These are phyloP conservation scores for Penicillium crystallinum DNA, from an alignment of 495 filamentous ascomycete species.

Conservation along the genomic window DNA sequence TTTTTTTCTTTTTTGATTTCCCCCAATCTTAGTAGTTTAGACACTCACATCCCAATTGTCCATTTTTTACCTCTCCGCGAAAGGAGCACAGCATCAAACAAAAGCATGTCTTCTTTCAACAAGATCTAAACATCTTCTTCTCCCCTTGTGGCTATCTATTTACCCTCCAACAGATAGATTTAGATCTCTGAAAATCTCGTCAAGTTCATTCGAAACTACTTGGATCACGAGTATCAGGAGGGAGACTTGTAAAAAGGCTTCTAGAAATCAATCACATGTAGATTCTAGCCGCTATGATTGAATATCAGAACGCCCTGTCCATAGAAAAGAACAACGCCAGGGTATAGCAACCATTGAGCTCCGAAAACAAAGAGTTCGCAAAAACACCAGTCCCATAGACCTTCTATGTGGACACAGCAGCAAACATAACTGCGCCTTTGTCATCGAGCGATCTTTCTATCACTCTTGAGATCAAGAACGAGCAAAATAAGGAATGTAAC, in stretches of 20 bases:
- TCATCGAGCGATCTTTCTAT: not conserved
- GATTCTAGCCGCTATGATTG: not conserved
- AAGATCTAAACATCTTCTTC: constrained; percentile 5
- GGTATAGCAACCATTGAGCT: constrained; percentile 2
- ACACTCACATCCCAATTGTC: constrained; percentile 35
- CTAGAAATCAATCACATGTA: not conserved
- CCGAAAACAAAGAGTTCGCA: not conserved
- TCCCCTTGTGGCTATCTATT: not conserved
- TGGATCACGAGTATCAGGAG: not conserved
- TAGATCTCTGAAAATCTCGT: constrained; percentile 1
- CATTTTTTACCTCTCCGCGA: constrained; percentile 23
- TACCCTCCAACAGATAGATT: not conserved
- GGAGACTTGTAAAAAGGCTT: not conserved
- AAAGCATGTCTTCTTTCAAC: constrained; percentile 23
- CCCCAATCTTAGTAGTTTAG: constrained; percentile 41
- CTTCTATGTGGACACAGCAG: not conserved
- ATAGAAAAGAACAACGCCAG: not conserved
- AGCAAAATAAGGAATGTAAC: too few species aligned
- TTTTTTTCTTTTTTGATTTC: constrained; percentile 30
- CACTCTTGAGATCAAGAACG: not conserved
- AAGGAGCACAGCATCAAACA: constrained; percentile 14
- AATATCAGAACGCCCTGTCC: not conserved
- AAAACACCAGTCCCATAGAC: not conserved
- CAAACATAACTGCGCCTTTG: not conserved
- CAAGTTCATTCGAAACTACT: not conserved